These are phyloP conservation scores for Hyaloperonospora arabidopsidis DNA, from an alignment of 352 stramenopile genomes.

Conservation along the genomic window DNA sequence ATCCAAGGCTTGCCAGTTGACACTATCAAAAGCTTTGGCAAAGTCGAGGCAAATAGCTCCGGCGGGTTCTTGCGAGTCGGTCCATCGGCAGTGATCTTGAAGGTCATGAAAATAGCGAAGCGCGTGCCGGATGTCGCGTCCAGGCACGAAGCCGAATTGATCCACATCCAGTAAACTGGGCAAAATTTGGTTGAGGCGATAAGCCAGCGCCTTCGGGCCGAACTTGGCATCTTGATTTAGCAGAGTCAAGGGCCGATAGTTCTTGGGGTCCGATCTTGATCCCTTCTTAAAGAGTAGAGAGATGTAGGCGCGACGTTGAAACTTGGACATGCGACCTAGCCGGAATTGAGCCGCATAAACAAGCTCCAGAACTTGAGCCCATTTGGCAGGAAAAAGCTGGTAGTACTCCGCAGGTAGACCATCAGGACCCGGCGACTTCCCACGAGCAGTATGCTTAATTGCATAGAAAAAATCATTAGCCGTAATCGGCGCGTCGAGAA, in stretches of 20 bases:
- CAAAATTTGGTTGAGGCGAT: neutral
- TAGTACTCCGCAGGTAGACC: neutral
- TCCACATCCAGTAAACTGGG: neutral
- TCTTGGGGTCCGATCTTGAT: neutral
- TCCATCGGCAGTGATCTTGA: no score
- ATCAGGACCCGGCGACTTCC: neutral
- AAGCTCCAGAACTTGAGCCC: neutral
- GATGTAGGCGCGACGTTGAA: neutral
- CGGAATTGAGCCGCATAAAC: neutral
- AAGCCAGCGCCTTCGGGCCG: neutral
- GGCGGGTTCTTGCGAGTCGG: no score
- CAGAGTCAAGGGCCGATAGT: neutral
- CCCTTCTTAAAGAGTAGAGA: conserved; percentile 1
- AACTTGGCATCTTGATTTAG: neutral
- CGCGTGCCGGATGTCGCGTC: no score
- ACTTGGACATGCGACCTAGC: neutral
- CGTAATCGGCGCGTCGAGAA: neutral
- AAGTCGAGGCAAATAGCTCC: no score
- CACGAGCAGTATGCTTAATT: neutral
- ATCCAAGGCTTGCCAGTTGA: no score
- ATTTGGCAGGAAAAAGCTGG: neutral
- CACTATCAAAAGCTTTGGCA: no score
- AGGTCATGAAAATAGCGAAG: no score
- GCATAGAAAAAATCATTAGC: conserved; percentile 2
- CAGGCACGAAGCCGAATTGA: neutral